Conservation (phyloP, 2,329 filamentous ascomycete genomes). For the Daldinia eschscholtzii region DNA sequence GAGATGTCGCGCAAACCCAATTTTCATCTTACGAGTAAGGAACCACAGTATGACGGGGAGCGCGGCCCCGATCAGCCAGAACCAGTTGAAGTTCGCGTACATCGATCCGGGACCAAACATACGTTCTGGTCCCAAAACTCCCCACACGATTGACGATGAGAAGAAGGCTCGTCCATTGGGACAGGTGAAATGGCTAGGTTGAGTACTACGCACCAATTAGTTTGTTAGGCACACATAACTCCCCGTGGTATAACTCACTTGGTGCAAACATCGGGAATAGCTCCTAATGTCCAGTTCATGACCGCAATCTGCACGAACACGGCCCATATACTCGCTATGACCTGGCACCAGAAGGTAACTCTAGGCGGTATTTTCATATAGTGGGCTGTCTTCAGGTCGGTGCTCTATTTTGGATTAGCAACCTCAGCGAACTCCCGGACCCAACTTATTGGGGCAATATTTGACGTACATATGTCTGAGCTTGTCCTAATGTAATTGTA, state of each 20-base stretch:
- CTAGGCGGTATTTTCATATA: slow-evolving; percentile 60
- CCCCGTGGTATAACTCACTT: slow-evolving; percentile 48
- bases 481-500: slow-evolving; percentile 55
- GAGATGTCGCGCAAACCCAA: slow-evolving; percentile 62
- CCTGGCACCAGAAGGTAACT: slow-evolving; percentile 64
- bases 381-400: slow-evolving; percentile 55
- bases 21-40: slow-evolving; percentile 57
- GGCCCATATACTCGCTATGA: slow-evolving; percentile 63
- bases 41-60: slow-evolving; percentile 64
- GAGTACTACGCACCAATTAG: slow-evolving; percentile 54
- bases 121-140: slow-evolving; percentile 67
- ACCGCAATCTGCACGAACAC: slow-evolving; percentile 63
- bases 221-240: slow-evolving; percentile 52
- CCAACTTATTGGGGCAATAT: not conserved
- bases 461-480: slow-evolving; percentile 50
- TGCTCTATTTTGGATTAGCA: slow-evolving; percentile 37
- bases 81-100: slow-evolving; percentile 65
- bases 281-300: slow-evolving; percentile 62
- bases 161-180: slow-evolving; percentile 61
- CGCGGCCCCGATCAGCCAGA: slow-evolving; percentile 65
- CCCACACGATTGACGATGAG: slow-evolving; percentile 68
- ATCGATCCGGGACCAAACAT: slow-evolving; percentile 67
- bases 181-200: slow-evolving; percentile 60
- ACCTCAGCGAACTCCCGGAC: not conserved
- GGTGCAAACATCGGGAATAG: slow-evolving; percentile 60